Evolutionary conservation across 2,329 filamentous ascomycete species (phyloP).

Genomic region (Fusarium coffeatum): DNA sequence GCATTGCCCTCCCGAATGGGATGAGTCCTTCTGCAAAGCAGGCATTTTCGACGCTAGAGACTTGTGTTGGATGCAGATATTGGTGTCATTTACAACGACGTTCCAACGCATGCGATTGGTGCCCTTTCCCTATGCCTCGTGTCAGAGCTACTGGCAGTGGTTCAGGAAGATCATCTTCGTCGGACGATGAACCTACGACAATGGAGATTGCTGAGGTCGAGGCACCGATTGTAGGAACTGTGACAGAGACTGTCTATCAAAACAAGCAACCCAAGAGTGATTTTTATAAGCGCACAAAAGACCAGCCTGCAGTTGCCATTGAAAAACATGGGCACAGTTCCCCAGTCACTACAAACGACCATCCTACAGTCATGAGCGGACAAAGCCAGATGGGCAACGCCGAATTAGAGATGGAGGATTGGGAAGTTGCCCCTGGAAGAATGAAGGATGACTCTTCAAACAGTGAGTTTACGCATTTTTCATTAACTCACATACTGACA

Average conservation of each 20-base stretch:
- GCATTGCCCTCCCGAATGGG: slow-evolving; percentile 43
- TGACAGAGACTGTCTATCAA: background rate
- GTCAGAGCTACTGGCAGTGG: background rate
- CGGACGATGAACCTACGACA: background rate
- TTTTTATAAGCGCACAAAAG: background rate
- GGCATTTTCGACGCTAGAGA: slow-evolving; percentile 34
- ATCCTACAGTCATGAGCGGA: background rate
- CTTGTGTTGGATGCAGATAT: slow-evolving; percentile 51
- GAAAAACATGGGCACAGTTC: too few species aligned
- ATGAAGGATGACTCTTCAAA: slow-evolving; percentile 48
- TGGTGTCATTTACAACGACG: slow-evolving; percentile 41
- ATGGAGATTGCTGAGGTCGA: slow-evolving; percentile 26
- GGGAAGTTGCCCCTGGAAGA: slow-evolving; percentile 60
- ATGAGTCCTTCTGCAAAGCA: slow-evolving; percentile 34
- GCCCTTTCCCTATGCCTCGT: background rate
- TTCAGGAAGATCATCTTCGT: slow-evolving; percentile 10
- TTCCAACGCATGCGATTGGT: slow-evolving; percentile 47
- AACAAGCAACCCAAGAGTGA: slow-evolving; percentile 1
- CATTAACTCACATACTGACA: background rate
- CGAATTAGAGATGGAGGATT: slow-evolving; percentile 55
- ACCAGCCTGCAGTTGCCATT: background rate
- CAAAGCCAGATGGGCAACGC: slow-evolving; percentile 15
- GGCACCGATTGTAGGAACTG: background rate
- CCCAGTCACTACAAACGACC: too few species aligned
- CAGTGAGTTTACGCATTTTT: slow-evolving; percentile 50